Conservation (phyloP, 192 early-diverging fungal genomes). For the Obelidium mucronatum region DNA sequence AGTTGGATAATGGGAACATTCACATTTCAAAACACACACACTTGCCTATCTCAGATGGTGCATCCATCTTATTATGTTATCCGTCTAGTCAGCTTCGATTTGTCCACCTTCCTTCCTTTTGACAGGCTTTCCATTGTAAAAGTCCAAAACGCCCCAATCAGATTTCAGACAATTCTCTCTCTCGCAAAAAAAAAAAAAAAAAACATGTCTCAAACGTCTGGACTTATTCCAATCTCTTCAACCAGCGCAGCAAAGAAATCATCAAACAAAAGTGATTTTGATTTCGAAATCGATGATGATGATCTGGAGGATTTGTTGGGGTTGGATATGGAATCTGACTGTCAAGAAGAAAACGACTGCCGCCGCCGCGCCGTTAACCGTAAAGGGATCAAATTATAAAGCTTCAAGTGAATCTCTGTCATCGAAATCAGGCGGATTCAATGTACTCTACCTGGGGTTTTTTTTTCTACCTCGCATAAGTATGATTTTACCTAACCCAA, state of each 20-base stretch:
- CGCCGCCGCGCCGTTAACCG: too few relatives aligned
- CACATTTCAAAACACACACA: too few relatives aligned
- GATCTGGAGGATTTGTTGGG: constrained; percentile 28
- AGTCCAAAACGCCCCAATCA: not conserved
- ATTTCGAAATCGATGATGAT: constrained; percentile 33
- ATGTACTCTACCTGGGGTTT: too few relatives aligned
- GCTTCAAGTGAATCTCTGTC: not conserved
- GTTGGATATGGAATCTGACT: constrained; percentile 10
- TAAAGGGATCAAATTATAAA: too few relatives aligned
- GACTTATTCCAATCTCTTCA: constrained; percentile 9
- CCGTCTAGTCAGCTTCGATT: too few relatives aligned
- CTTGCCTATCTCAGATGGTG: too few relatives aligned
- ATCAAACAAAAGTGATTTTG: not conserved
- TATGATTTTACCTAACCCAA: not conserved
- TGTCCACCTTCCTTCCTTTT: constrained; percentile 4
- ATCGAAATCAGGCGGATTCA: not conserved
- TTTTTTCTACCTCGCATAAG: too few relatives aligned
- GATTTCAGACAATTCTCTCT: not conserved
- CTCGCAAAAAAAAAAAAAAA: constrained; percentile 6
- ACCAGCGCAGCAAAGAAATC: not conserved
- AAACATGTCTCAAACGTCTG: constrained; percentile 27
- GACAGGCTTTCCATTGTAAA: not conserved
- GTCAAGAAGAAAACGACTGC: not conserved
- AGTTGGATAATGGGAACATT: too few relatives aligned
- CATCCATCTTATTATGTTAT: too few relatives aligned